These are phyloP conservation scores for Sanghuangporus weigelae DNA, from an alignment of 1,284 basidiomycete genomes.

Conservation along the genomic window DNA sequence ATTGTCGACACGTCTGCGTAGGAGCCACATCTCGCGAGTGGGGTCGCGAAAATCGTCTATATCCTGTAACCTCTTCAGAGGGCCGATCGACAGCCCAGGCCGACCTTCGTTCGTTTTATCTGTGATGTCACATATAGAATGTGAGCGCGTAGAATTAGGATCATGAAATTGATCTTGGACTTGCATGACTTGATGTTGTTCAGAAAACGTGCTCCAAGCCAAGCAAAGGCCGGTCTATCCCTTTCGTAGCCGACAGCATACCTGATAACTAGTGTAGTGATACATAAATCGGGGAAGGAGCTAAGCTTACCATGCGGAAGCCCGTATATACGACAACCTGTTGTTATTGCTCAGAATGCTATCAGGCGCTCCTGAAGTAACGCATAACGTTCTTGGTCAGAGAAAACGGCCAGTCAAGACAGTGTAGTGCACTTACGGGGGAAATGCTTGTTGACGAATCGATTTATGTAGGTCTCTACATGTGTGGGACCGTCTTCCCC, in stretches of 20 bases:
- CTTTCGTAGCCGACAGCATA: conserved; percentile 4
- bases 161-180: neutral
- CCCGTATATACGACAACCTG: neutral
- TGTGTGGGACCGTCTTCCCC: neutral
- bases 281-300: neutral
- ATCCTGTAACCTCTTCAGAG: neutral
- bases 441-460: conserved; percentile 6
- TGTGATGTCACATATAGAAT: neutral
- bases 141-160: neutral
- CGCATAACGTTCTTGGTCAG: neutral
- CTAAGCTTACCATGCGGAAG: conserved; percentile 10
- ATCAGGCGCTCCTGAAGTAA: neutral
- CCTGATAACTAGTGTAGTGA: neutral
- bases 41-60: neutral
- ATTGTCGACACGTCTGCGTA: neutral
- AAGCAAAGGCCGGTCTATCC: conserved; percentile 6
- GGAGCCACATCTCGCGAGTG: neutral
- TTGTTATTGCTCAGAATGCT: neutral
- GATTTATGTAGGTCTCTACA: neutral
- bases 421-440: neutral
- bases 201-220: conserved; percentile 10
- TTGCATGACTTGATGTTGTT: conserved; percentile 12
- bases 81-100: conserved; percentile 5
- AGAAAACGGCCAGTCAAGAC: neutral
- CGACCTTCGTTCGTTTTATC: neutral